A percentile compares a stretch with the other conserved stretches of the same genome.
Evolutionary conservation across 257 asterid species (phyloP).

Genomic region (Solanum phureja): DNA sequence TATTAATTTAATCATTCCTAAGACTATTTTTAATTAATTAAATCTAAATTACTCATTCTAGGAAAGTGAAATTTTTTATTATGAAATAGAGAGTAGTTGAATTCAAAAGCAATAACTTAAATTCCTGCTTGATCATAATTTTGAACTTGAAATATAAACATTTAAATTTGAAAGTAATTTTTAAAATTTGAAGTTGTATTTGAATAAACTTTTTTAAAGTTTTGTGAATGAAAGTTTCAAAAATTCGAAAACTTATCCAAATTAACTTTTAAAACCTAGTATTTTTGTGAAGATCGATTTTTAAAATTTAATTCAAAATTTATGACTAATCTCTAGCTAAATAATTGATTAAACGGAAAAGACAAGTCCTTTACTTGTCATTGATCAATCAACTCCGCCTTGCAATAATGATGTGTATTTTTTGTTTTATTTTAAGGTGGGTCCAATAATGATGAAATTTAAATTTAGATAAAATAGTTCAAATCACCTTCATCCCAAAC

Average conservation of each 20-base stretch:
- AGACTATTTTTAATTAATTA: background rate
- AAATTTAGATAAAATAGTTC: background rate
- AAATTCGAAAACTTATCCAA: no score
- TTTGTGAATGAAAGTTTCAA: no score
- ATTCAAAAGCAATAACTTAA: background rate
- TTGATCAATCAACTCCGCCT: background rate
- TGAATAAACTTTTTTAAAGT: no score
- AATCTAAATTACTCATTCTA: background rate
- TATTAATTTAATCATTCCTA: no score
- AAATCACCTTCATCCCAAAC: background rate
- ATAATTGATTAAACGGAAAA: no score
- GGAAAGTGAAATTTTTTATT: background rate
- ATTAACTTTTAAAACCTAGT: no score
- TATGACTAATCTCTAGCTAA: no score
- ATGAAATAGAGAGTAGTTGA: background rate
- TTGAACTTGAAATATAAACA: no score
- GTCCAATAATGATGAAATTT: background rate
- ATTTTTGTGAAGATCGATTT: background rate
- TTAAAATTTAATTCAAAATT: no score
- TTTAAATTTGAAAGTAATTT: background rate
- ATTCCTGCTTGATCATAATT: no score
- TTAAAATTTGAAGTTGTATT: no score
- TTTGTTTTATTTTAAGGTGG: background rate
- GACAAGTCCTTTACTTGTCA: background rate
- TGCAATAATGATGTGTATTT: background rate